Percentiles rank a stretch among this genome's conserved stretches.
Conservation (phyloP, 1,284 basidiomycete genomes). For the Apiotrichum veenhuisii region DNA sequence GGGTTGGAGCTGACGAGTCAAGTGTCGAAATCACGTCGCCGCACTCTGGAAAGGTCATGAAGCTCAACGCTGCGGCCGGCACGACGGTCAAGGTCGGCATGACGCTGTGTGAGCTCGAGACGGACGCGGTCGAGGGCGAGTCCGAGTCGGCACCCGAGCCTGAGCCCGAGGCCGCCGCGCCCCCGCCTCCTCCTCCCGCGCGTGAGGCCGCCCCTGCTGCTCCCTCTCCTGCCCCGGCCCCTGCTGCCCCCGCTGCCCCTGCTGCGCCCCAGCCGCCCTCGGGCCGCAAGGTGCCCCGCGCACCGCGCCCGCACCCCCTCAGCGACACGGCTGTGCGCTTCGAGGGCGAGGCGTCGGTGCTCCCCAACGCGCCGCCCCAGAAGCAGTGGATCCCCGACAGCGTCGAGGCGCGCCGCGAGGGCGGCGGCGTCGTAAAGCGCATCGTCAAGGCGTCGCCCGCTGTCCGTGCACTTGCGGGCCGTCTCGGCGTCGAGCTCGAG, state of each 20-base stretch:
- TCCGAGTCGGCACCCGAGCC: conserved; percentile 5
- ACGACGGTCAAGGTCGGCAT: conserved; percentile 82
- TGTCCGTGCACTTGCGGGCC: conserved; percentile 34
- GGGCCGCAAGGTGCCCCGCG: neutral
- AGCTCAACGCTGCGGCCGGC: conserved; percentile 73
- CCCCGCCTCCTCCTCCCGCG: neutral
- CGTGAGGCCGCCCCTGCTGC: neutral
- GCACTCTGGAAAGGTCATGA: conserved; percentile 70
- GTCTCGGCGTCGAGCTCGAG: conserved; percentile 32
- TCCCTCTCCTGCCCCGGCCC: neutral
- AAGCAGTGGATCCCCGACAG: conserved; percentile 9
- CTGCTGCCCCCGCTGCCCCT: neutral
- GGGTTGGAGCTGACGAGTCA: neutral
- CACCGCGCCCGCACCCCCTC: conserved; percentile 17
- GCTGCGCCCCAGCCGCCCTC: neutral
- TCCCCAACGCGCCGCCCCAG: conserved; percentile 25
- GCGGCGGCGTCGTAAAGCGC: conserved; percentile 3
- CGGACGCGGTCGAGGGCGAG: conserved; percentile 24
- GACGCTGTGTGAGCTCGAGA: conserved; percentile 74
- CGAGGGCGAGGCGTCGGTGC: conserved; percentile 37
- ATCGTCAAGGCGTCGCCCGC: conserved; percentile 40
- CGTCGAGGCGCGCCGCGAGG: conserved; percentile 15
- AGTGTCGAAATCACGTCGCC: conserved; percentile 91
- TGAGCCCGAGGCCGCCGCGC: neutral
- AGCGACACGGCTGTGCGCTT: conserved; percentile 27